Evolutionary conservation across 345 rosid genomes (phyloP).

Genomic region (Carallia brachiata): DNA sequence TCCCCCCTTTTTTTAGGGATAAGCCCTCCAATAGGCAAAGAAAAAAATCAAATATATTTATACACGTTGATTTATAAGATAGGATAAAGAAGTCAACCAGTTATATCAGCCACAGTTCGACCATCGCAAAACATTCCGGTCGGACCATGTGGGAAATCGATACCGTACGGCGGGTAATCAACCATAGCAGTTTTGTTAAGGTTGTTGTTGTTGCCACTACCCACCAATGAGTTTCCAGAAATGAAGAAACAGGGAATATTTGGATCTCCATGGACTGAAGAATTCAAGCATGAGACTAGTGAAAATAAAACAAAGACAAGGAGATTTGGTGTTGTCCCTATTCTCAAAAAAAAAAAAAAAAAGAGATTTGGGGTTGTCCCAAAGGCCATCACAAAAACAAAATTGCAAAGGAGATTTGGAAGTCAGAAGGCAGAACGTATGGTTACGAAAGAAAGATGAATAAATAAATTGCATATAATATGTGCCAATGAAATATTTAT

Average conservation of each 20-base stretch:
- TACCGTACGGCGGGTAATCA: conserved; percentile 15
- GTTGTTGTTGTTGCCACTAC: conserved; percentile 16
- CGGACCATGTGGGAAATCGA: conserved; percentile 20
- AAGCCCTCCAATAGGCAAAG: too few species aligned
- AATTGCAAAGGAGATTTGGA: too few species aligned
- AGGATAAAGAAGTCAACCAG: not conserved
- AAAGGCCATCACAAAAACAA: not conserved
- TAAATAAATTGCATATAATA: not conserved
- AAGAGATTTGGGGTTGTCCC: not conserved
- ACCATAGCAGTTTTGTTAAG: conserved; percentile 11
- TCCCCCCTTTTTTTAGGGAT: too few species aligned
- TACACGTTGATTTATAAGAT: not conserved
- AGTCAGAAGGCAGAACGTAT: not conserved
- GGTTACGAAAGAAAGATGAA: not conserved
- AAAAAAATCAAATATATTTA: too few species aligned
- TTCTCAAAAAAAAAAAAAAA: not conserved
- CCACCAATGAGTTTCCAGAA: conserved; percentile 20
- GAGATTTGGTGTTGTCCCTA: not conserved
- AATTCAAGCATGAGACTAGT: not conserved
- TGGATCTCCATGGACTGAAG: conserved; percentile 4
- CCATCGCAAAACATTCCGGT: conserved; percentile 22
- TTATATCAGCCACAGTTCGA: conserved; percentile 12
- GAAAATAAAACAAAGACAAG: not conserved
- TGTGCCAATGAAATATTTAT: too few species aligned
- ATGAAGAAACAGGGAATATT: conserved; percentile 19